phyloP scores from a whole-genome alignment of 148 eudicot genomes.

The Simmondsia chinensis region DNA sequence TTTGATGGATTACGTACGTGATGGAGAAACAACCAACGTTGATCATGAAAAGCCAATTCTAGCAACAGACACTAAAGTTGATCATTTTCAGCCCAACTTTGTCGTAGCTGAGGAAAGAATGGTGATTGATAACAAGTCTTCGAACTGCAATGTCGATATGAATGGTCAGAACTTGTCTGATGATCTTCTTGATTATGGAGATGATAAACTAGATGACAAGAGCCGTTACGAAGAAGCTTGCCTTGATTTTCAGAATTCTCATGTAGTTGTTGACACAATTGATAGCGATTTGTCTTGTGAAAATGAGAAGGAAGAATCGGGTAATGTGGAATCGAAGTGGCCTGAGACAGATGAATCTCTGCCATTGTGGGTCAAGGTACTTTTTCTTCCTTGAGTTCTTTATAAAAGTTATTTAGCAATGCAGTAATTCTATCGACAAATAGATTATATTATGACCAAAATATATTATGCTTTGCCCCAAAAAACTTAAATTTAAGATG shows the following conservation, averaged over 20 bases:
- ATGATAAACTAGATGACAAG: conserved; percentile 27
- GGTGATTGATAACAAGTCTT: conserved; percentile 22
- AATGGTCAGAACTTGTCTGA: conserved; percentile 31
- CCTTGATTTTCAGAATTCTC: conserved; percentile 41
- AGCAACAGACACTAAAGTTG: conserved; percentile 21
- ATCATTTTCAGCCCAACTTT: conserved; percentile 19
- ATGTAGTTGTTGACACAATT: conserved; percentile 39
- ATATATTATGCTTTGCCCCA: neutral
- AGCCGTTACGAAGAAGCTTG: conserved; percentile 29
- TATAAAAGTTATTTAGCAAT: neutral
- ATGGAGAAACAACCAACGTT: conserved; percentile 29
- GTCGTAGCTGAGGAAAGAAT: conserved; percentile 17
- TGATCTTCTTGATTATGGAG: conserved; percentile 45
- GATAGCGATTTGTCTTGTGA: conserved; percentile 32
- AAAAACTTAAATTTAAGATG: neutral
- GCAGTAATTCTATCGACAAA: neutral
- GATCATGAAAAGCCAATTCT: conserved; percentile 21
- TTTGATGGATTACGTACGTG: conserved; percentile 25
- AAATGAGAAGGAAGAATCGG: conserved; percentile 34
- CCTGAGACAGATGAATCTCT: conserved; percentile 59
- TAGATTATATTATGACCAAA: too few relatives aligned
- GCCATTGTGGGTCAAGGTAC: conserved; percentile 98
- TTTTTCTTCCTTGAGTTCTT: conserved; percentile 4
- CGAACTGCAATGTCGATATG: conserved; percentile 30
- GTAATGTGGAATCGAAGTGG: conserved; percentile 36